Percentiles rank a stretch among this genome's conserved stretches.
phyloP scores from a whole-genome alignment of 1,139 yeast genomes.

The Oligophagozyma castellii region DNA sequence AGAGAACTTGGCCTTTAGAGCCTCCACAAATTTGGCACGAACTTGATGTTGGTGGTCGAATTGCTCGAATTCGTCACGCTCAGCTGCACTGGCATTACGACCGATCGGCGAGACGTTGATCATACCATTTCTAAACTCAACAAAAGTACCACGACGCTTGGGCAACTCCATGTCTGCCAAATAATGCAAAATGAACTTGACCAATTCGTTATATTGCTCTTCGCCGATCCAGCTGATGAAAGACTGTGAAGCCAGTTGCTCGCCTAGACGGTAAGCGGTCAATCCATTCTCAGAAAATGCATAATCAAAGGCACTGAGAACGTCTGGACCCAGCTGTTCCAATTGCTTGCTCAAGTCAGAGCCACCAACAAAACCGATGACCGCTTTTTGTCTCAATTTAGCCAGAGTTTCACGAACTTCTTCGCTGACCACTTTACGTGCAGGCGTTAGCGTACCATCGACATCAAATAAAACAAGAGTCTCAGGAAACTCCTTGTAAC shows the following conservation, averaged over 20 bases:
- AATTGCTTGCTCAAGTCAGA: slow-evolving; percentile 87
- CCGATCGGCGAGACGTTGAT: slow-evolving; percentile 96
- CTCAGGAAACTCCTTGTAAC: slow-evolving; percentile 29
- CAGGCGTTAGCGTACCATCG: slow-evolving; percentile 97
- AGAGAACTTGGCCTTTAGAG: slow-evolving; percentile 69
- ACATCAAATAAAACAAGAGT: slow-evolving; percentile 80
- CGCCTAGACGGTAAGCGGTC: slow-evolving; percentile 88
- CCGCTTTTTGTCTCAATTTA: slow-evolving; percentile 78
- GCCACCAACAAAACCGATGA: slow-evolving; percentile 97
- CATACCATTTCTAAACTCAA: slow-evolving; percentile 99
- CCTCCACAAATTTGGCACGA: slow-evolving; percentile 72
- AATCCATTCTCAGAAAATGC: slow-evolving; percentile 96
- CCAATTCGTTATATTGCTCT: slow-evolving; percentile 81
- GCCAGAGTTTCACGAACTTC: slow-evolving; percentile 63
- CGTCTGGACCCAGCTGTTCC: slow-evolving; percentile 82
- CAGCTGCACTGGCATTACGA: slow-evolving; percentile 89
- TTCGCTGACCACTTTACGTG: slow-evolving; percentile 69
- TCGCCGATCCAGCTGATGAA: slow-evolving; percentile 94
- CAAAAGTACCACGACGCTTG: slow-evolving; percentile 89
- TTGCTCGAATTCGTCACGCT: slow-evolving; percentile 82
- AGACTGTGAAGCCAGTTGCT: slow-evolving; percentile 80
- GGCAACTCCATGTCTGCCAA: slow-evolving; percentile 82
- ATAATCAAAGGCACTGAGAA: slow-evolving; percentile 75
- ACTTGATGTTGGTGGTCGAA: slow-evolving; percentile 68
- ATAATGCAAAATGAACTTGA: slow-evolving; percentile 72